Percentiles rank a stretch among this genome's conserved stretches.
Conservation (phyloP, 2,329 filamentous ascomycete species). For the Botryosphaeria dothidea region DNA sequence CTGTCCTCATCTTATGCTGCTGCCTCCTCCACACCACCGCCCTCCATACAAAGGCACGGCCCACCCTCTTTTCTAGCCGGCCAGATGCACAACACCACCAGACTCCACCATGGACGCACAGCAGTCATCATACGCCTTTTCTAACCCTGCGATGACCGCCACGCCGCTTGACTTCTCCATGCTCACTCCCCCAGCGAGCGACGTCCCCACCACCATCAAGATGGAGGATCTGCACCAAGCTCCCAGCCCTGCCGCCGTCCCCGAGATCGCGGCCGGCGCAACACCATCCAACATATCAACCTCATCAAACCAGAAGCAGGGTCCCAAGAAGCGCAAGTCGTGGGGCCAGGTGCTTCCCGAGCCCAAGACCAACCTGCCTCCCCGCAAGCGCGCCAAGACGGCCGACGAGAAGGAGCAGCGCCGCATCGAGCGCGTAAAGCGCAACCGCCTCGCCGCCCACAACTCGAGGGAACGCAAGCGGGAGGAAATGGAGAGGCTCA, state of each 20-base stretch:
- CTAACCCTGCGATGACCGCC: slow-evolving; percentile 11
- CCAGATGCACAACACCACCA: slow-evolving; percentile 8
- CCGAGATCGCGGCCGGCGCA: slow-evolving; percentile 23
- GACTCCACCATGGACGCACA: slow-evolving; percentile 8
- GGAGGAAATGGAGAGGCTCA: slow-evolving; percentile 82
- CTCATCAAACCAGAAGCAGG: slow-evolving; percentile 49
- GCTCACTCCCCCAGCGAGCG: slow-evolving; percentile 5
- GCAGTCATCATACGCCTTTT: slow-evolving; percentile 1
- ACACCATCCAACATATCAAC: background rate
- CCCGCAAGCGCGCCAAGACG: slow-evolving; percentile 96
- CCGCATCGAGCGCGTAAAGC: slow-evolving; percentile 92
- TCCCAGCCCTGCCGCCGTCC: slow-evolving; percentile 23
- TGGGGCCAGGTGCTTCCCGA: slow-evolving; percentile 97
- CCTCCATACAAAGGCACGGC: slow-evolving; percentile 18
- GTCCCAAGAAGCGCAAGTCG: slow-evolving; percentile 91
- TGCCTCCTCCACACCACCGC: slow-evolving; percentile 14
- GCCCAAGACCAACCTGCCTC: slow-evolving; percentile 93
- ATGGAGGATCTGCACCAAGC: slow-evolving; percentile 41
- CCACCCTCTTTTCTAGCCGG: background rate
- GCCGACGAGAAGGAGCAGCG: slow-evolving; percentile 99
- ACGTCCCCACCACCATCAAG: slow-evolving; percentile 36
- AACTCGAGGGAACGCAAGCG: slow-evolving; percentile 94
- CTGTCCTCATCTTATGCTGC: slow-evolving; percentile 15
- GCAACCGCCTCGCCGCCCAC: slow-evolving; percentile 93
- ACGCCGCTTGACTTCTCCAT: slow-evolving; percentile 10